Evolutionary conservation across 2,329 filamentous ascomycete species (phyloP), one percentile per base, ranked within the genome.

Genomic region (Lachnellula willkommii): DNA sequence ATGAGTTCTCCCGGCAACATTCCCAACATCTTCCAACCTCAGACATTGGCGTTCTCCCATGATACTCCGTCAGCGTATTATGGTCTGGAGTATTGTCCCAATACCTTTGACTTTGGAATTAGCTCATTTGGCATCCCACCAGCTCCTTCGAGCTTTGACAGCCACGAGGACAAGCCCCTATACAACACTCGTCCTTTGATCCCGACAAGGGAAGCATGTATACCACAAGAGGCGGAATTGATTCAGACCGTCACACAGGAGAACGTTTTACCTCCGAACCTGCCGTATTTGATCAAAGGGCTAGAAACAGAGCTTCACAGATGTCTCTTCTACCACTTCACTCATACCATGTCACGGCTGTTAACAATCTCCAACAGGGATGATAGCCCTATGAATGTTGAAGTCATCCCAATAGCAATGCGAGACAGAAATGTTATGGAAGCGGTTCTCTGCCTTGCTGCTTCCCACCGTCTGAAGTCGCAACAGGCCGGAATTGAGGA

Each of bases 261-360:
- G 15, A 40, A 40, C 3, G 5, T 17, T 12, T 7, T 15, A 9
- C 37, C 37, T n/a, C 17, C 15, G 2, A 12, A 17, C 15, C 37
- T 40, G 2, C 37, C 37, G 14, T 40, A 6, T 40, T 17, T 40
- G n/a, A 15, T 40, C 15, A 40, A n/a, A 15, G 37, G 37, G 8
- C 47, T 65, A 5, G 57, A 63, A 24, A 56, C 60, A 8, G 20
- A 54, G 17, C 22, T 63, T 5, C 59, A 64, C 4, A 42, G 40
- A 42, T 26, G 40, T 9, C 49, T 66, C 6, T 66, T 63, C 36
- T 55, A 47, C 14, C 63, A 65, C 40, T 66, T 64, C 43, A 59
- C 51, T 1, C 12, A 49, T 1, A 45, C 52, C 15, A 58, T 60
- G 53, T 63, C 63, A 1, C 24, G 45, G 9, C 11, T 65, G 3